Percentiles rank a stretch among this genome's conserved stretches.
phyloP scores from a whole-genome alignment of 441 rosid genomes.

The Pelargonium australe region DNA sequence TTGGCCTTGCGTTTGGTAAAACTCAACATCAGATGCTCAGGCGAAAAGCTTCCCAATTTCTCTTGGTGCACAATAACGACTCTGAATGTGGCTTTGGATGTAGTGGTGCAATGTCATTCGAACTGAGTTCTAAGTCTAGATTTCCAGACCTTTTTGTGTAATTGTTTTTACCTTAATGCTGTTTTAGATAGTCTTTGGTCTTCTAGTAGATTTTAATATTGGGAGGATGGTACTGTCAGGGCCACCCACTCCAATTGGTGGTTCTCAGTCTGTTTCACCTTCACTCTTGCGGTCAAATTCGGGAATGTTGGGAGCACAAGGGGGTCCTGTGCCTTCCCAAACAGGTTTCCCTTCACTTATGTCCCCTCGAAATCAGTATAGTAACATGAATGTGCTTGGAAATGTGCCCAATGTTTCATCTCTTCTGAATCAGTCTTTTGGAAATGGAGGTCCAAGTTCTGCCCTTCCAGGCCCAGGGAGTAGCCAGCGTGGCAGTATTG shows the following conservation, averaged over 20 bases:
- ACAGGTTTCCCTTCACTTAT: slow-evolving; percentile 64
- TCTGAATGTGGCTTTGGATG: slow-evolving; percentile 27
- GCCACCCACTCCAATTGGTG: slow-evolving; percentile 69
- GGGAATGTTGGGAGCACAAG: slow-evolving; percentile 69
- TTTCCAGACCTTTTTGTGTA: slow-evolving; percentile 26
- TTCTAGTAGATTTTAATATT: slow-evolving; percentile 31
- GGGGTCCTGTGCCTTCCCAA: slow-evolving; percentile 67
- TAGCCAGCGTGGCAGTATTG: slow-evolving; percentile 54
- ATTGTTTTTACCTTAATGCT: slow-evolving; percentile 32
- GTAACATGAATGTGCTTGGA: slow-evolving; percentile 73
- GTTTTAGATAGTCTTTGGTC: slow-evolving; percentile 34
- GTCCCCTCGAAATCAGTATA: slow-evolving; percentile 66
- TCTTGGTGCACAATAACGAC: slow-evolving; percentile 29
- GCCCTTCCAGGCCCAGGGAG: slow-evolving; percentile 49
- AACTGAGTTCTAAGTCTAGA: slow-evolving; percentile 20
- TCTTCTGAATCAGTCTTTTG: slow-evolving; percentile 72
- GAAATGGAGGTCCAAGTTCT: slow-evolving; percentile 55
- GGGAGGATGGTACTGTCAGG: slow-evolving; percentile 78
- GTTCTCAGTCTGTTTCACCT: slow-evolving; percentile 63
- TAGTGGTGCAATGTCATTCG: slow-evolving; percentile 35
- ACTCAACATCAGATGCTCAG: slow-evolving; percentile 35
- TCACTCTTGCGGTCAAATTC: slow-evolving; percentile 73
- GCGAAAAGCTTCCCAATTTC: slow-evolving; percentile 27
- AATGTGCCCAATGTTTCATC: slow-evolving; percentile 65
- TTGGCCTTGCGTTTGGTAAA: slow-evolving; percentile 35